phyloP scores from a whole-genome alignment of 257 asterid species.

The Solanum commersonii region DNA sequence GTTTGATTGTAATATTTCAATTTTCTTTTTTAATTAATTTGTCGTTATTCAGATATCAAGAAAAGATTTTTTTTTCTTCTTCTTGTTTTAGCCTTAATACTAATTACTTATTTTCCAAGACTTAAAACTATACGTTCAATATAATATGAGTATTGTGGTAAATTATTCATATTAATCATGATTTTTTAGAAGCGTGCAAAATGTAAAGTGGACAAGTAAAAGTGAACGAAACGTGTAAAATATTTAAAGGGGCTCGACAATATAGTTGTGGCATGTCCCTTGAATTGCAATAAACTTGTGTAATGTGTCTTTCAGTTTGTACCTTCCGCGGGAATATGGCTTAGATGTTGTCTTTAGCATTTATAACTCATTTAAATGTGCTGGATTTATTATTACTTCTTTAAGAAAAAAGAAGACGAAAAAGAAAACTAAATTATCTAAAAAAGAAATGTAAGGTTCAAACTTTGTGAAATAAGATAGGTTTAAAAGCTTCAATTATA shows the following conservation, averaged over 20 bases:
- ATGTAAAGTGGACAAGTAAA: no score
- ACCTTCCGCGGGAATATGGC: neutral
- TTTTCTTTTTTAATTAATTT: no score
- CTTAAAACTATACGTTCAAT: no score
- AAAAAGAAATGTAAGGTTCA: neutral
- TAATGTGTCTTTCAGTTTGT: neutral
- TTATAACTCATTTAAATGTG: neutral
- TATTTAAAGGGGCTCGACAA: neutral
- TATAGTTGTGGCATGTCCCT: neutral
- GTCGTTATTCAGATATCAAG: neutral
- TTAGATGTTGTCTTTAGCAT: neutral
- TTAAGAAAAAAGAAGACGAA: neutral
- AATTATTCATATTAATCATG: no score
- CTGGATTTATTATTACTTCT: neutral
- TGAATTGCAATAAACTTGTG: neutral
- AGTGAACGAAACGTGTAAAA: neutral
- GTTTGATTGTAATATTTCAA: no score
- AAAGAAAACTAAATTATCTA: neutral
- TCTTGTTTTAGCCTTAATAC: no score
- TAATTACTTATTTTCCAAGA: no score
- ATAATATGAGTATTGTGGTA: no score
- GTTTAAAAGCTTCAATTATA: neutral
- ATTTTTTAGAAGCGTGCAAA: no score
- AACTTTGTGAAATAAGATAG: neutral
- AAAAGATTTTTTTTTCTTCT: no score